These are phyloP conservation scores for Skeletonema marinoi DNA, from an alignment of 108 stramenopile genomes.

Conservation along the genomic window DNA sequence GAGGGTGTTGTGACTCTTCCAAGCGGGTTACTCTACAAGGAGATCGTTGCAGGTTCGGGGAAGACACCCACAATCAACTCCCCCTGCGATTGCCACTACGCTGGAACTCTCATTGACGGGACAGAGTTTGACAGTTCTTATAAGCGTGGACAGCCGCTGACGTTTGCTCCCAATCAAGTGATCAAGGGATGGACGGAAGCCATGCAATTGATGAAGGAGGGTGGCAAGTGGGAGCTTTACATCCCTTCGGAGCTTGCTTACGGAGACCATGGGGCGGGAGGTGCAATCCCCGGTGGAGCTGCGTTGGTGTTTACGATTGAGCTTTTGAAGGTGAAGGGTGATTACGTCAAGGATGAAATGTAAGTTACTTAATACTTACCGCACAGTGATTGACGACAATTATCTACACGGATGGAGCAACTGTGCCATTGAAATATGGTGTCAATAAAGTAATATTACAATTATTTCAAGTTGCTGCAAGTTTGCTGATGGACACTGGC, in stretches of 20 bases:
- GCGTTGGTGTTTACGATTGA: constrained; percentile 64
- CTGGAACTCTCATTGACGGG: constrained; percentile 90
- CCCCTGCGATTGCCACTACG: constrained; percentile 91
- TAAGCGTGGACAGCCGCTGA: constrained; percentile 78
- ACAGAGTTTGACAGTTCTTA: constrained; percentile 87
- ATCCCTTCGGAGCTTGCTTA: constrained; percentile 90
- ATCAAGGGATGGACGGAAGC: constrained; percentile 86
- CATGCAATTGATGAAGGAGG: constrained; percentile 75
- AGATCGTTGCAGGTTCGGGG: constrained; percentile 57
- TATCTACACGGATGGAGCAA: too few relatives aligned
- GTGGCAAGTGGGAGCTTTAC: constrained; percentile 86
- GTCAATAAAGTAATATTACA: too few relatives aligned
- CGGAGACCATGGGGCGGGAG: constrained; percentile 79
- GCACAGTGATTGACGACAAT: too few relatives aligned
- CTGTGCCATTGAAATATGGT: too few relatives aligned
- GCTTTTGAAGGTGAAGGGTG: constrained; percentile 53
- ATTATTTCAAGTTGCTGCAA: too few relatives aligned
- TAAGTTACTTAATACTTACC: neutral
- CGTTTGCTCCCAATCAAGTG: constrained; percentile 93
- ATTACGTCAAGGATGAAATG: constrained; percentile 29
- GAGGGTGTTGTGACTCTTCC: constrained; percentile 71
- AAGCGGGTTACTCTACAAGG: constrained; percentile 88
- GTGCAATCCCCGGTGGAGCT: constrained; percentile 60
- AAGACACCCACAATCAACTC: constrained; percentile 63
- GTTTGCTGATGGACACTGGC: too few relatives aligned